A percentile compares a stretch with the other conserved stretches of the same genome.
Evolutionary conservation across 148 eudicot species (phyloP).

Genomic region (Dianthus caryophyllus): DNA sequence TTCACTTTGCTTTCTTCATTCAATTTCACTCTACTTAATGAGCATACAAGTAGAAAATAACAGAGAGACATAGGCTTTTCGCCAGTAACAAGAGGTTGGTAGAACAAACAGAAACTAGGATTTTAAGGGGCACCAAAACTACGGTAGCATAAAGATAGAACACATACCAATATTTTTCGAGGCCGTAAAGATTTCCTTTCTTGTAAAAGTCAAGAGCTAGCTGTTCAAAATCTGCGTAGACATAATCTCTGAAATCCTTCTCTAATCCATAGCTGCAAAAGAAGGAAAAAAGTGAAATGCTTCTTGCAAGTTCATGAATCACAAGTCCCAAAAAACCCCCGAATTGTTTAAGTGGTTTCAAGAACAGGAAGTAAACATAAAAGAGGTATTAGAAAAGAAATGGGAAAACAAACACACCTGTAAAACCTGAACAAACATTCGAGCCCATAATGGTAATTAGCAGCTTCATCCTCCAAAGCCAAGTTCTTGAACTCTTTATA

Average conservation of each 20-base stretch:
- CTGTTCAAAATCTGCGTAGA: slow-evolving; percentile 74
- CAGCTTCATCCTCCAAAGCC: slow-evolving; percentile 84
- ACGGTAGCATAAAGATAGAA: background rate
- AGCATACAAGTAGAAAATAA: background rate
- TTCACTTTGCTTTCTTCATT: background rate
- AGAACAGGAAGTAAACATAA: background rate
- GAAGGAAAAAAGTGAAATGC: slow-evolving; percentile 19
- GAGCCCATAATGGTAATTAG: slow-evolving; percentile 73
- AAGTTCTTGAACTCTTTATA: slow-evolving; percentile 68
- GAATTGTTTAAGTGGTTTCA: background rate
- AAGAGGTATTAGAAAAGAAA: background rate
- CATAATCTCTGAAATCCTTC: slow-evolving; percentile 72
- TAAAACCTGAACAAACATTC: slow-evolving; percentile 94
- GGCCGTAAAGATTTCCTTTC: slow-evolving; percentile 87
- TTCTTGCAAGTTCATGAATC: background rate
- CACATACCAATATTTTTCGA: slow-evolving; percentile 88
- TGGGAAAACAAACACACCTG: slow-evolving; percentile 43
- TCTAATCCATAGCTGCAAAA: slow-evolving; percentile 83
- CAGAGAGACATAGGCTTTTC: background rate
- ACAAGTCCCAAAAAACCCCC: background rate
- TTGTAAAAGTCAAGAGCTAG: slow-evolving; percentile 62
- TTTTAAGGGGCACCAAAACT: background rate
- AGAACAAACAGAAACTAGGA: too few relatives aligned
- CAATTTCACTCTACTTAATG: background rate
- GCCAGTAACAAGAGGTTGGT: background rate